Evolutionary conservation across 192 early-diverging fungal species (phyloP), one percentile per base, ranked within the genome.

Genomic region (Dispira simplex): DNA sequence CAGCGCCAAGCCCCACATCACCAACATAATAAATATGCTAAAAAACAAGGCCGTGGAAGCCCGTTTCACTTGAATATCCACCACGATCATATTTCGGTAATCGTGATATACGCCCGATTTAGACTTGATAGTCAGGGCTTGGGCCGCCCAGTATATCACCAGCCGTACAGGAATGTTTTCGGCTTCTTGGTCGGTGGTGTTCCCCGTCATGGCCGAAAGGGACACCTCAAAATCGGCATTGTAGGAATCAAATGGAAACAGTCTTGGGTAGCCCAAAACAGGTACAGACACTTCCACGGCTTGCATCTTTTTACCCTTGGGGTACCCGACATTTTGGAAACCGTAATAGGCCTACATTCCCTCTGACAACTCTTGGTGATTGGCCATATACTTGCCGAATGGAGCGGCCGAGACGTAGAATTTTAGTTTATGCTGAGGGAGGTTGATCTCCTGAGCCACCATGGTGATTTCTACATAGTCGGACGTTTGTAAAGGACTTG

Each of bases 171-270:
- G 48, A 20, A 51, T 51, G 18, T 16, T 51, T 4, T 51, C 48
- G 8, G 16, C 48, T 16, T 20, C 21, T 4, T 3, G 3, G 8
- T 51, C 48, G 48, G 48, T 51, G 21, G 2, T 51, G 21, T 51
- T 51, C 18, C 48, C 21, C 18, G 54, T 3, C n/a, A 20, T 23
- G 3, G 20, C 54, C 13, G 25, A 13, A 13, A 56, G 25, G n/a
- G 25, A 26, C 13, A 56, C 54, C 4, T 56, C 54, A 18, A 56
- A 56, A 20, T 13, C 25, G 2, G 20, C 25, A 13, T 3, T 20
- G 54, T 56, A 56, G 12, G 13, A 2, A 26, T 56, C 54, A 27
- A 56, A 56, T 10, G 54, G 54, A 27, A 23, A 56, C 54, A 56
- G 8, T 20, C 54, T 20, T 13, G 54, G 54, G 25, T 56, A 56